A percentile compares a stretch with the other conserved stretches of the same genome.
Conservation (phyloP, 768 basidiomycete species). For the Boletus edulis region DNA sequence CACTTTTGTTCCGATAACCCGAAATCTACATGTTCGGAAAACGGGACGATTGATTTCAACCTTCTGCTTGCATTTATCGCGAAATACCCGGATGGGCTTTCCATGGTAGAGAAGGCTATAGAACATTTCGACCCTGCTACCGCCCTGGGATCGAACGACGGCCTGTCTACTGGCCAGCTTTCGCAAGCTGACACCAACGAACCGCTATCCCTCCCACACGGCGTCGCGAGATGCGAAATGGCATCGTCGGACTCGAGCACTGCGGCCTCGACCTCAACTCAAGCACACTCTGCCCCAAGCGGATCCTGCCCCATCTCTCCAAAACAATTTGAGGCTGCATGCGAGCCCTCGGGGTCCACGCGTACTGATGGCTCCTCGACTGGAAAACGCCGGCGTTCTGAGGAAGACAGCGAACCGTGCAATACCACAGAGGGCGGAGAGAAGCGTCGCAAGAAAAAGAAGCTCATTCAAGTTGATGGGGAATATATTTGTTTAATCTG, state of each 20-base stretch:
- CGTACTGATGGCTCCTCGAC: no score
- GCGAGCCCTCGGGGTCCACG: background rate
- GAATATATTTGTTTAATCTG: background rate
- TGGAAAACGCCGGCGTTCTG: background rate
- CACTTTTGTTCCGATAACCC: background rate
- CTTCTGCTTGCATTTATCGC: fast-evolving
- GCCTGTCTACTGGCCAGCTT: background rate
- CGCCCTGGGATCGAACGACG: no score
- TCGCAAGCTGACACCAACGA: background rate
- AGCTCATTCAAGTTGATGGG: fast-evolving
- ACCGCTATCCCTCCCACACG: background rate
- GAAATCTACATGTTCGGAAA: background rate
- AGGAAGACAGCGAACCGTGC: background rate
- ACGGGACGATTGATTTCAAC: background rate
- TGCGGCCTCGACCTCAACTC: background rate
- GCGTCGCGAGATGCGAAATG: background rate
- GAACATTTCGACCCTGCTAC: fast-evolving
- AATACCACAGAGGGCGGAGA: background rate
- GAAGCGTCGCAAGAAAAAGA: background rate
- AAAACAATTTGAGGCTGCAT: background rate
- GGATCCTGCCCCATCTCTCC: background rate
- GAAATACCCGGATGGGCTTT: background rate
- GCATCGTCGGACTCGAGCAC: no score
- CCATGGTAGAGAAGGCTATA: background rate
- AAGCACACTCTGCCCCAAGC: background rate